Evolutionary conservation across 768 basidiomycete genomes (phyloP).

Genomic region (Hirschioporus abietinus): DNA sequence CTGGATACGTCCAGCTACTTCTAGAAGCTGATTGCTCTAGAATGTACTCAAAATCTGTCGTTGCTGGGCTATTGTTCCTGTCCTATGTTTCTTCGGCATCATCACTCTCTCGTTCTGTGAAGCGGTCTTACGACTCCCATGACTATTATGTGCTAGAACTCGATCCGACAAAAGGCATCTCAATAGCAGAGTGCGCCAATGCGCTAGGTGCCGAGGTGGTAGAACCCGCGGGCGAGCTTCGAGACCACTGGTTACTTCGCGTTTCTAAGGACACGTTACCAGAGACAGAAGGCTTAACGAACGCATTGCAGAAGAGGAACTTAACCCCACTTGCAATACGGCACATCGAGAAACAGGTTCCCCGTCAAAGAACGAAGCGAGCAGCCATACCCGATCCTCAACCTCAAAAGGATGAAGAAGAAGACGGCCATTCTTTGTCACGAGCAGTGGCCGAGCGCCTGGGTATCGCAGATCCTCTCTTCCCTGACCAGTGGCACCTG

Average conservation of each 20-base stretch:
- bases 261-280: constrained; percentile 8
- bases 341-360: constrained; percentile 12
- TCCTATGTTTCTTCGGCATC: neutral
- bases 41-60: neutral
- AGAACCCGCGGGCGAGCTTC: constrained; percentile 40
- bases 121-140: constrained; percentile 32
- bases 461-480: constrained; percentile 36
- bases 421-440: constrained; percentile 6
- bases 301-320: constrained; percentile 5
- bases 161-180: constrained; percentile 14
- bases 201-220: constrained; percentile 36
- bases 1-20: neutral
- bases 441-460: constrained; percentile 23
- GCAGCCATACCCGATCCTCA: constrained; percentile 12
- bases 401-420: constrained; percentile 3
- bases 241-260: constrained; percentile 27
- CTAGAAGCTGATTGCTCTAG: neutral
- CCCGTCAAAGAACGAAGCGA: constrained; percentile 18
- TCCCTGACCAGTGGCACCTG: constrained; percentile 42
- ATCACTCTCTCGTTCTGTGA: constrained; percentile 8
- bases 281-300: constrained; percentile 7
- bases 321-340: constrained; percentile 14
- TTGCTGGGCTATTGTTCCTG: neutral
- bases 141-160: constrained; percentile 31
- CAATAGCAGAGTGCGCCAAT: constrained; percentile 20